A percentile compares a stretch with the other conserved stretches of the same genome.
Evolutionary conservation across 2,329 filamentous ascomycete genomes (phyloP).

Genomic region (Alternaria brassicicola): DNA sequence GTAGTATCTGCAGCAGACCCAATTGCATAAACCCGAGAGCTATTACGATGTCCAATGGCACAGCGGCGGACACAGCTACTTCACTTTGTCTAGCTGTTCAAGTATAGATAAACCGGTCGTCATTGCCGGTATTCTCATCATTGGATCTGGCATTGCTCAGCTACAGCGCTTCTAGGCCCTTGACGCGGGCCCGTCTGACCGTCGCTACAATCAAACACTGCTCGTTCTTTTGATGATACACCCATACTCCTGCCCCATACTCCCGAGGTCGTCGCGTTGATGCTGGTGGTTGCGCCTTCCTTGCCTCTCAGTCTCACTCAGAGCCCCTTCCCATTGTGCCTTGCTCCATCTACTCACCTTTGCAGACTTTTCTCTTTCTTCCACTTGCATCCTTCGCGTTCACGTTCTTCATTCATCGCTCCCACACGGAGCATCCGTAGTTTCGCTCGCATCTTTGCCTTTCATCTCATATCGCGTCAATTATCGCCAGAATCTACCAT

Average conservation of each 20-base stretch:
- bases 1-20: not conserved
- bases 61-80: not conserved
- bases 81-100: no score
- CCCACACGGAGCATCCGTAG: not conserved
- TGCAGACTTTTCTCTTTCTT: not conserved
- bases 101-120: not conserved
- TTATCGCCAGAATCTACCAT: slow-evolving; percentile 20
- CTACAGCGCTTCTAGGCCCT: not conserved
- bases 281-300: slow-evolving; percentile 7
- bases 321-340: slow-evolving; percentile 17
- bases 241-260: no score
- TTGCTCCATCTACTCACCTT: slow-evolving; percentile 7
- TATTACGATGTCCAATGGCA: not conserved
- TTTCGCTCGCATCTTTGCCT: slow-evolving; percentile 11
- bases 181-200: not conserved
- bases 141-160: not conserved
- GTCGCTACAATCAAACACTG: not conserved
- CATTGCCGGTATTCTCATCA: not conserved
- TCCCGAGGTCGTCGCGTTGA: not conserved
- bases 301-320: slow-evolving; percentile 21
- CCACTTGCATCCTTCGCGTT: not conserved
- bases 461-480: slow-evolving; percentile 5
- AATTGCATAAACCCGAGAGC: accelerated
- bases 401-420: not conserved
- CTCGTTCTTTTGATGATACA: not conserved